phyloP scores from a whole-genome alignment of 2,329 filamentous ascomycete species.

The Emmonsiellopsis sp. region DNA sequence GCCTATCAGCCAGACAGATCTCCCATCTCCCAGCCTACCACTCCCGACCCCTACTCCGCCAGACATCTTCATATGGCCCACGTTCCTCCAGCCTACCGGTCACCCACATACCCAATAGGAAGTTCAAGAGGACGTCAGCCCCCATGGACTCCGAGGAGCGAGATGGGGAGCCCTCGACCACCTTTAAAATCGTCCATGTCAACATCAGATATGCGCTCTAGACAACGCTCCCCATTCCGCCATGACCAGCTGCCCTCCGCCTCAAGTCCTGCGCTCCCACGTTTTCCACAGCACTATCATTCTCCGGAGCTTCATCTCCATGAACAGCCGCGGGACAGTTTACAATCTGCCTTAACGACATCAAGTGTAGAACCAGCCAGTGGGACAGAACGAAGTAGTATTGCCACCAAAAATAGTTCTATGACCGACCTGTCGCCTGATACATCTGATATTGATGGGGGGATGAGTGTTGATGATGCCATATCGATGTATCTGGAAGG shows the following conservation, averaged over 20 bases:
- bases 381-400: conserved; percentile 74
- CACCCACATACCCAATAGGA: conserved; percentile 1
- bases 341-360: conserved; percentile 52
- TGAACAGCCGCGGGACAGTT: conserved; percentile 43
- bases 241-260: conserved; percentile 3
- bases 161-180: background rate
- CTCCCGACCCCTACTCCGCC: background rate
- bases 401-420: conserved; percentile 70
- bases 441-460: conserved; percentile 52
- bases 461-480: conserved; percentile 52
- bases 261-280: conserved; percentile 16
- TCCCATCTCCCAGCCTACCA: conserved; percentile 2
- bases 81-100: conserved; percentile 1
- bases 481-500: conserved; percentile 53
- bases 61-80: conserved; percentile 1
- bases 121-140: background rate
- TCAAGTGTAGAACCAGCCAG: conserved; percentile 50
- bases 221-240: conserved; percentile 12
- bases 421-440: conserved; percentile 50
- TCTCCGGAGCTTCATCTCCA: conserved; percentile 24
- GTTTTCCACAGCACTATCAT: conserved; percentile 19
- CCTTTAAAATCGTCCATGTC: conserved; percentile 22
- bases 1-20: conserved; percentile 1
- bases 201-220: conserved; percentile 23
- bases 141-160: background rate